These are phyloP conservation scores for Batkoa obscura DNA, from an alignment of 371 early-diverging fungal genomes.

Conservation along the genomic window DNA sequence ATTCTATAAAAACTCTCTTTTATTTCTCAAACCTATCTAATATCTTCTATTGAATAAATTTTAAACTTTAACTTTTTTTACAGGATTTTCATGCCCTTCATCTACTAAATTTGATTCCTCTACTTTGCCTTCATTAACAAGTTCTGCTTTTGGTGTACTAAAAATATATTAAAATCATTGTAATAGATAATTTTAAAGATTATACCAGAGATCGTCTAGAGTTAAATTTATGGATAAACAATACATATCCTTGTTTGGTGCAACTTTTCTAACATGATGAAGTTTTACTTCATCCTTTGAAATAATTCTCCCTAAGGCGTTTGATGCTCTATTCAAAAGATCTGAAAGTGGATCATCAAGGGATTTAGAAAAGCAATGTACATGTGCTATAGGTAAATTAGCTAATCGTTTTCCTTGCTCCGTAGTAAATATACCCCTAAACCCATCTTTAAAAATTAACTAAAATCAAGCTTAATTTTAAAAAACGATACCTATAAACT, in stretches of 20 bases:
- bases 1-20: too few species aligned
- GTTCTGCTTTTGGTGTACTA: too few species aligned
- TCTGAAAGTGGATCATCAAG: slow-evolving; percentile 41
- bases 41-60: too few species aligned
- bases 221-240: slow-evolving; percentile 71
- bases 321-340: slow-evolving; percentile 27
- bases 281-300: slow-evolving; percentile 21
- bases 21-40: too few species aligned
- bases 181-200: too few species aligned
- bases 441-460: slow-evolving; percentile 26
- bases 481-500: slow-evolving; percentile 56
- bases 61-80: too few species aligned
- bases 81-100: too few species aligned
- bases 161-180: too few species aligned
- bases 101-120: too few species aligned
- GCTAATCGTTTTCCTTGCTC: slow-evolving; percentile 23
- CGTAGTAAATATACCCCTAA: slow-evolving; percentile 42
- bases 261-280: slow-evolving; percentile 78
- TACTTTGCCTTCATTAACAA: too few species aligned
- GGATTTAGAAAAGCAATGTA: slow-evolving; percentile 83
- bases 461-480: background rate
- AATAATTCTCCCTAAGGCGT: background rate
- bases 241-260: slow-evolving; percentile 96
- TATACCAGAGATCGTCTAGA: slow-evolving; percentile 15
- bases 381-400: slow-evolving; percentile 58